A percentile compares a stretch with the other conserved stretches of the same genome.
Evolutionary conservation across 2,329 filamentous ascomycete species (phyloP).

Genomic region (Helotiales sp.): DNA sequence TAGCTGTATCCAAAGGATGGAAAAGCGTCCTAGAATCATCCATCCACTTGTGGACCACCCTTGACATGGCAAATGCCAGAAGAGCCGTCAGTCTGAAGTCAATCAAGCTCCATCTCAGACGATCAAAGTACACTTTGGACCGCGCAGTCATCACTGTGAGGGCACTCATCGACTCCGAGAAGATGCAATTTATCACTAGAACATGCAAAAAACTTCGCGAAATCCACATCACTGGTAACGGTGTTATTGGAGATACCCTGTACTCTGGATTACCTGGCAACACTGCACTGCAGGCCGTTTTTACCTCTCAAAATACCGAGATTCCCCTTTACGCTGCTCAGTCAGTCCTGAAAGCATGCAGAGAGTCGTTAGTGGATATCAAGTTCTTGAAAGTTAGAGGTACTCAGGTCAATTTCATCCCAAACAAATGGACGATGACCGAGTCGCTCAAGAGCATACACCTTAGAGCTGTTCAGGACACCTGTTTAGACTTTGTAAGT

Average conservation of each 20-base stretch:
- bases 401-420: background rate
- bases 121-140: conserved; percentile 40
- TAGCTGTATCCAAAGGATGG: conserved; percentile 42
- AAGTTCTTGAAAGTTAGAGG: conserved; percentile 25
- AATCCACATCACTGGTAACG: conserved; percentile 34
- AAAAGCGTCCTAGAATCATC: conserved; percentile 39
- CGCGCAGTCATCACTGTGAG: conserved; percentile 34
- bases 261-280: conserved; percentile 29
- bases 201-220: conserved; percentile 37
- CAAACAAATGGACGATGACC: conserved; percentile 26
- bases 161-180: conserved; percentile 31
- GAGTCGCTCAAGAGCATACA: conserved; percentile 29
- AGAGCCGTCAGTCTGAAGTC: conserved; percentile 32
- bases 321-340: conserved; percentile 28
- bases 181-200: conserved; percentile 34
- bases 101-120: conserved; percentile 35
- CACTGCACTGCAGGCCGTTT: conserved; percentile 31
- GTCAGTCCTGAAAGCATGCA: conserved; percentile 25
- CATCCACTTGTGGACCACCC: conserved; percentile 40
- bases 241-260: conserved; percentile 38
- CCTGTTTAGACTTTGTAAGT: conserved; percentile 33
- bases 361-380: conserved; percentile 31
- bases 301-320: conserved; percentile 25
- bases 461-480: conserved; percentile 12
- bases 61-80: conserved; percentile 36